Base-by-base conservation (phyloP, 1,284 basidiomycete species). In the Trichosporon asahii region DNA sequence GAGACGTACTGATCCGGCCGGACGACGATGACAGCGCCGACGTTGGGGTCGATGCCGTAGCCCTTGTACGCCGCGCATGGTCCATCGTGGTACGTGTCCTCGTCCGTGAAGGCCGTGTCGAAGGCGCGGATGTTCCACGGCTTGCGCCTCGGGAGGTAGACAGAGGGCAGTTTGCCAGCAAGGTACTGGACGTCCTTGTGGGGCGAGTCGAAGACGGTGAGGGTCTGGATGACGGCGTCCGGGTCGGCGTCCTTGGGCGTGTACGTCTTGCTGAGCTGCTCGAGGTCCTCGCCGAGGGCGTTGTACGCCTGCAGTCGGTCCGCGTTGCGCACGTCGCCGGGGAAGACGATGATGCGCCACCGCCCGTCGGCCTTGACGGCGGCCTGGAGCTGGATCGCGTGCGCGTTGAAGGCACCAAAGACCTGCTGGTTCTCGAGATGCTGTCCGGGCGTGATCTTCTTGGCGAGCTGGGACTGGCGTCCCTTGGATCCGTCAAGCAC, bases 321-420 rank as follows among this genome's bases (percentile, higher is more conserved):
- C 3, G 80, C 53, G 23, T 86, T 75, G 7, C 81, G 82, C 7
- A 87, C 79, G 70, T 89, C 84, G 8, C 91, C 91, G 0, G 86
- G 83, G 79, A 92, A 92, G 14, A 91, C 83, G 61, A 93, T 82
- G 35, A 92, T 68, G 76, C 91, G 90, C 86, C 91, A 92, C n/a
- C 89, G 88, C 9, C 85, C 85, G 74, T 92, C 89, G 12, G 90
- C 85, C 3, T 88, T 88, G 53, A 91, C 82, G 57, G 90, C 78
- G 73, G 91, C 89, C 66, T 92, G 91, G 35, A 93, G 84, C 69
- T 92, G 87, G 65, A 87, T 82, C 2, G 89, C 88, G 35, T 87
- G 86, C 1, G 83, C 84, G 78, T 91, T 89, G 18, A 89, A 88
- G 3, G 87, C 89, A 55, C 89, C 87, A 29, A 91, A 81, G 65